Evolutionary conservation across 2,329 filamentous ascomycete genomes (phyloP), one percentile per base, ranked within the genome.

Genomic region (Triangularia setosa): DNA sequence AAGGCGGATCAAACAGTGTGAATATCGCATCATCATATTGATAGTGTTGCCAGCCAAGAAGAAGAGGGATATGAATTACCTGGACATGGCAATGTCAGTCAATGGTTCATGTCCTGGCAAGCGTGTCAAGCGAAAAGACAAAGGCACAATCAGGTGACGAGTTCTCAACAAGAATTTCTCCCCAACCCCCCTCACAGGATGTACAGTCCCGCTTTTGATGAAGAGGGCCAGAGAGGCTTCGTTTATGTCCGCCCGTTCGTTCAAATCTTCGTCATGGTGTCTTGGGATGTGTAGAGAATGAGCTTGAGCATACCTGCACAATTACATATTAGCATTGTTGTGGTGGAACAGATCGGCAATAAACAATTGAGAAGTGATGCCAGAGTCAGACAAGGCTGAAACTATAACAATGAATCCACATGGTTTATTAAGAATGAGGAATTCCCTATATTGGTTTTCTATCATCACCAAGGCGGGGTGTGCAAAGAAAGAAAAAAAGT

Each of bases 191-290:
- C 80, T 81, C 84, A 81, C 83, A 81, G 82, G 78, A 84, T 87
- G 84, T 87, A 87, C 83, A 81, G 77, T 80, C 84, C 81, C 78
- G 84, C 77, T 84, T 82, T 83, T 76, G 77, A 78, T 73, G 79
- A 75, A 73, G 75, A 78, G 73, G 72, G 76, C 75, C 78, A 73
- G 74, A 62, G 66, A 71, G 70, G 80, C 80, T 83, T 85, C 83
- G 77, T 79, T 84, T 86, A 85, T 87, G 85, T 87, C 85, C 85
- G 85, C 85, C 85, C 85, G 85, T 87, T 87, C 85, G 85, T 87
- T 86, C 84, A 87, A 86, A 77, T 78, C 78, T 83, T 87, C 85
- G 79, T 87, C 85, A 87, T 83, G 73, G 69, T 73, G 76, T 77
- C 67, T 64, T 55, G 25, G 61, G 30, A 44, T 33, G 28, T 72